A percentile compares a stretch with the other conserved stretches of the same genome.
Evolutionary conservation across 2,329 filamentous ascomycete genomes (phyloP).

Genomic region (Colletotrichum sp.): DNA sequence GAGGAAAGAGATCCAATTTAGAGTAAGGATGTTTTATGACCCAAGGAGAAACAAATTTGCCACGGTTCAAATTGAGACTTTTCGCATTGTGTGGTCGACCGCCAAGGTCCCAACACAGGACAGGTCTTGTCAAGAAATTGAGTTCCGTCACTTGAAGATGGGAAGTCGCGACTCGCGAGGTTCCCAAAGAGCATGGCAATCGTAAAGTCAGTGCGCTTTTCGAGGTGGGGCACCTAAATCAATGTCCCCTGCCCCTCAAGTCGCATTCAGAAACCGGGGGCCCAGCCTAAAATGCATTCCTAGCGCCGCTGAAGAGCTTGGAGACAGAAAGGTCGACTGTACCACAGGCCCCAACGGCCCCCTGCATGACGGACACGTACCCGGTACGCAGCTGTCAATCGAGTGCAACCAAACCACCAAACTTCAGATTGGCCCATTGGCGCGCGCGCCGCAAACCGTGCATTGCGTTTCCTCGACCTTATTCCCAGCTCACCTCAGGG

Average conservation of each 20-base stretch:
- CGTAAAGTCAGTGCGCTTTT: constrained; percentile 12
- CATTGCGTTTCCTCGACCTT: constrained; percentile 6
- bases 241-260: neutral
- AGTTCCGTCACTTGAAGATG: neutral
- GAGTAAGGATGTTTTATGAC: neutral
- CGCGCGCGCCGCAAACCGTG: neutral
- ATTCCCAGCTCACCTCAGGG: neutral
- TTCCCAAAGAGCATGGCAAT: neutral
- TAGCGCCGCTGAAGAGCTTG: constrained; percentile 8
- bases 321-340: neutral
- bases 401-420: neutral
- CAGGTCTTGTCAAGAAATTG: neutral
- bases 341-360: neutral
- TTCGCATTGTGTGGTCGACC: neutral
- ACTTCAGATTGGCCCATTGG: constrained; percentile 1
- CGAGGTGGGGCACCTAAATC: neutral
- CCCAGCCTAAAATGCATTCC: constrained; percentile 2
- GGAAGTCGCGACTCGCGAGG: neutral
- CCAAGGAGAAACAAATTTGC: neutral
- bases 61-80: neutral
- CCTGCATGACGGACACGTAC: neutral
- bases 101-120: neutral
- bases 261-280: constrained; percentile 2
- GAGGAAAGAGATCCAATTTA: neutral
- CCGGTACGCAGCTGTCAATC: constrained; percentile 1